Conservation (phyloP, 345 rosid genomes). For the Turnera subulata region DNA sequence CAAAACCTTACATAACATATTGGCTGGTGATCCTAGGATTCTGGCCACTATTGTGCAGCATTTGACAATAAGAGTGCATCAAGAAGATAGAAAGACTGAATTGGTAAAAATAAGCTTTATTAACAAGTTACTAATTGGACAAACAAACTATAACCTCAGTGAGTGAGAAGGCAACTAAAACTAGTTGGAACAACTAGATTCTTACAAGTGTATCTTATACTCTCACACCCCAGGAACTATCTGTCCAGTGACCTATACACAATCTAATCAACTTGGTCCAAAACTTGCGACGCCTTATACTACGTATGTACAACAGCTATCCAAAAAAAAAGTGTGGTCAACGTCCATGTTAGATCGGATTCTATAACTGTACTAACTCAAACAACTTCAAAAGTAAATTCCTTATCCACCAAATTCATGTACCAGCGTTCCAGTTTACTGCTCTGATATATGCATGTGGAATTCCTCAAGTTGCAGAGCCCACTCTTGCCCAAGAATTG, state of each 20-base stretch:
- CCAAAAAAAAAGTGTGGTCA: conserved; percentile 12
- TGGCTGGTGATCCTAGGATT: background rate
- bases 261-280: conserved; percentile 23
- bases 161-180: conserved; percentile 14
- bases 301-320: conserved; percentile 24
- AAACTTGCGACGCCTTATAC: conserved; percentile 20
- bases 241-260: conserved; percentile 29
- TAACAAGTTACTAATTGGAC: conserved; percentile 19
- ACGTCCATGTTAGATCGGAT: conserved; percentile 19
- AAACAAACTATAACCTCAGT: conserved; percentile 10
- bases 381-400: background rate
- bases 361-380: conserved; percentile 9
- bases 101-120: conserved; percentile 17
- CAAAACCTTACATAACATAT: too few species aligned
- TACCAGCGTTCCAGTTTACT: background rate
- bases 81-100: conserved; percentile 1
- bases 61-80: background rate
- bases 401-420: background rate
- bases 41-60: too few species aligned
- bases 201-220: conserved; percentile 15
- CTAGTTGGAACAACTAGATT: conserved; percentile 20
- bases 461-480: conserved; percentile 18
- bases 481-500: conserved; percentile 23
- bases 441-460: conserved; percentile 26
- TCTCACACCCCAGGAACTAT: conserved; percentile 21